Evolutionary conservation across 2,329 filamentous ascomycete genomes (phyloP).

Genomic region (Remersonia thermophila): DNA sequence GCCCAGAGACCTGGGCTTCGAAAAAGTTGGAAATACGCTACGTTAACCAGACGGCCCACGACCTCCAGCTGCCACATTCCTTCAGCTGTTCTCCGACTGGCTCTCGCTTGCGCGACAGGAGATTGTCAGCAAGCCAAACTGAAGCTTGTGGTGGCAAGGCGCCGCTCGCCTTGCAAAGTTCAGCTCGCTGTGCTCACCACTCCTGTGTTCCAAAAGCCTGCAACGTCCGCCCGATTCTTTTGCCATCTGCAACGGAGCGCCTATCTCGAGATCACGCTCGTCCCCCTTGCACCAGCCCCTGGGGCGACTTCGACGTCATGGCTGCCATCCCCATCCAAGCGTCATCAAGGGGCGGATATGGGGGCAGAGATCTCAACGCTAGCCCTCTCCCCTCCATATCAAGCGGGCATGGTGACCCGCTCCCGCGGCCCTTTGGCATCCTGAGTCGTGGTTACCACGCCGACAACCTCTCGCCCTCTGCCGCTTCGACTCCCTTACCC

Average conservation of each 20-base stretch:
- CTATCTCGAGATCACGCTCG: background rate
- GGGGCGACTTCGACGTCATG: slow-evolving; percentile 9
- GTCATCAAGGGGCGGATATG: slow-evolving; percentile 9
- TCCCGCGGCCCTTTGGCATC: slow-evolving; percentile 10
- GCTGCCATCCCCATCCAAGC: slow-evolving; percentile 17
- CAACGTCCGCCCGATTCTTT: too few species aligned
- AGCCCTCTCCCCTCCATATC: slow-evolving; percentile 17
- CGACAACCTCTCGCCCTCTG: slow-evolving; percentile 15
- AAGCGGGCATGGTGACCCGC: slow-evolving; percentile 10
- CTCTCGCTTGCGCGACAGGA: too few species aligned
- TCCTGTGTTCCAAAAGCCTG: background rate
- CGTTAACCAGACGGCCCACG: too few species aligned
- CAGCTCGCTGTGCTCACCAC: too few species aligned
- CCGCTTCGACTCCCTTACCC: slow-evolving; percentile 24
- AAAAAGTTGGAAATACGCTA: too few species aligned
- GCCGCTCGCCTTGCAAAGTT: slow-evolving; percentile 8
- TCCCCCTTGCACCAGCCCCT: background rate
- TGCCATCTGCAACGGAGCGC: background rate
- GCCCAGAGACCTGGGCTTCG: too few species aligned
- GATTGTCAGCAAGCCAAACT: too few species aligned
- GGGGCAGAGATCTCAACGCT: slow-evolving; percentile 12
- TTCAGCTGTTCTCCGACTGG: too few species aligned
- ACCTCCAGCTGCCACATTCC: too few species aligned
- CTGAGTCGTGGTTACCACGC: slow-evolving; percentile 1
- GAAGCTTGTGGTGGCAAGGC: slow-evolving; percentile 9